Evolutionary conservation across 148 eudicot genomes (phyloP), one percentile per base, ranked within the genome.

Genomic region (Spergularia marina): DNA sequence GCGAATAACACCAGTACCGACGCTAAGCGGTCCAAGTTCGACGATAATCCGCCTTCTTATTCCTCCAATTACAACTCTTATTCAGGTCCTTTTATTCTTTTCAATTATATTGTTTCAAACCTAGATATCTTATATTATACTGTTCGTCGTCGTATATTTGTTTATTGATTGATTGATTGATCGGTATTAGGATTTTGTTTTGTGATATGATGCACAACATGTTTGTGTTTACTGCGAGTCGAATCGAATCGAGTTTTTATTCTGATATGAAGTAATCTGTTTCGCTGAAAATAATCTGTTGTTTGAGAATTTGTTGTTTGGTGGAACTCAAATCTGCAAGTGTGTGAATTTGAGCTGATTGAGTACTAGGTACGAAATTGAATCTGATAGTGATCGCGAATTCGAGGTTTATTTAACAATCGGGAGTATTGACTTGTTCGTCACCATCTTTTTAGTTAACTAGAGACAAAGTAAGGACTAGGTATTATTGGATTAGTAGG

Each of bases 1-100:
- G 49, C 49, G 0, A 54, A 16, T 25, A 53, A 9, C 30, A 12
- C 10, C 25, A 21, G 7, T 30, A 21, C 10, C 54, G 44, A 89
- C 6, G 84, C 91, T 4, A 94, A 94, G 80, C 91, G 93, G 3
- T 83, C 95, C 12, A 90, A 88, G 86, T 85, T 88, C 55, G 97
- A 94, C 10, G 89, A 89, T 74, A 88, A 83, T 53, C 36, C 60
- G 13, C 59, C 73, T 21, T 81, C 86, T n/a, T 83, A 62, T 57
- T 72, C 85, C 75, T 74, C 88, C n/a, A 51, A 25, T 58, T 83
- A 80, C 25, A 65, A 8, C 69, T 30, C 61, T 23, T 71, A 41
- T 0, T 71, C 86, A 59, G 82, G 82, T 55, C 30, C 6, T 34
- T 39, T 41, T 7, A 20, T 11, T 52, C 13, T 36, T 10, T 21